Conservation (phyloP, 2,329 filamentous ascomycete species). For the Chrysosporium queenslandicum region DNA sequence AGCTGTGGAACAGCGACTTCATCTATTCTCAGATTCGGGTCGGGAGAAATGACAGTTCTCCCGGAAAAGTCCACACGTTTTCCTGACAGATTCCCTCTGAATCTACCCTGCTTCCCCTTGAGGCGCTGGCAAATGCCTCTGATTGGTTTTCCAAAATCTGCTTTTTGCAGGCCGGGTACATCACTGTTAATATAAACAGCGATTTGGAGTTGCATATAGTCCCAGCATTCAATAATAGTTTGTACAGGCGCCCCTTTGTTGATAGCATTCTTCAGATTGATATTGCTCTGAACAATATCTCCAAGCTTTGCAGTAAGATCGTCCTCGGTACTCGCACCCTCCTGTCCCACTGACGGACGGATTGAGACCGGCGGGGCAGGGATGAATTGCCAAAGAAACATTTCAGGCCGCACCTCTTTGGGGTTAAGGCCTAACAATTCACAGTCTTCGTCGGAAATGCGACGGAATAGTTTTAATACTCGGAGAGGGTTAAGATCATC, state of each 20-base stretch:
- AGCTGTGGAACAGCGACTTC: slow-evolving; percentile 84
- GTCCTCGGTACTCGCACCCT: slow-evolving; percentile 87
- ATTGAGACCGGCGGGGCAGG: slow-evolving; percentile 92
- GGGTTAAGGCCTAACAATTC: slow-evolving; percentile 85
- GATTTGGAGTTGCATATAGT: slow-evolving; percentile 88
- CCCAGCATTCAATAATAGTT: slow-evolving; percentile 97
- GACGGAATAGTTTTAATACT: slow-evolving; percentile 83
- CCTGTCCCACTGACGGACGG: slow-evolving; percentile 84
- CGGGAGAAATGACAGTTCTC: slow-evolving; percentile 92
- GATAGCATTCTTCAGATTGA: slow-evolving; percentile 71
- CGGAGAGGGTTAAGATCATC: slow-evolving; percentile 87
- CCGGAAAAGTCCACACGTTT: slow-evolving; percentile 99
- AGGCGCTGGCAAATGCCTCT: slow-evolving; percentile 89
- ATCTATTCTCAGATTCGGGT: slow-evolving; percentile 87
- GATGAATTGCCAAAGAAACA: slow-evolving; percentile 95
- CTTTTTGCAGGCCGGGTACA: slow-evolving; percentile 81
- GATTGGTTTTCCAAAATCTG: slow-evolving; percentile 76
- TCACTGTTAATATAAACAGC: slow-evolving; percentile 98
- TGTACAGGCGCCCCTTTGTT: slow-evolving; percentile 73
- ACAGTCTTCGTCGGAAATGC: slow-evolving; percentile 74
- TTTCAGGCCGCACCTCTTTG: slow-evolving; percentile 77
- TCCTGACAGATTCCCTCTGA: slow-evolving; percentile 90
- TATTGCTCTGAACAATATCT: slow-evolving; percentile 88
- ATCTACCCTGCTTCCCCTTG: slow-evolving; percentile 95
- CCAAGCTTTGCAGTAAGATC: slow-evolving; percentile 95